Percentiles rank a stretch among this genome's conserved stretches.
Conservation (phyloP, 371 early-diverging fungal genomes). For the Mortierella sp. region DNA sequence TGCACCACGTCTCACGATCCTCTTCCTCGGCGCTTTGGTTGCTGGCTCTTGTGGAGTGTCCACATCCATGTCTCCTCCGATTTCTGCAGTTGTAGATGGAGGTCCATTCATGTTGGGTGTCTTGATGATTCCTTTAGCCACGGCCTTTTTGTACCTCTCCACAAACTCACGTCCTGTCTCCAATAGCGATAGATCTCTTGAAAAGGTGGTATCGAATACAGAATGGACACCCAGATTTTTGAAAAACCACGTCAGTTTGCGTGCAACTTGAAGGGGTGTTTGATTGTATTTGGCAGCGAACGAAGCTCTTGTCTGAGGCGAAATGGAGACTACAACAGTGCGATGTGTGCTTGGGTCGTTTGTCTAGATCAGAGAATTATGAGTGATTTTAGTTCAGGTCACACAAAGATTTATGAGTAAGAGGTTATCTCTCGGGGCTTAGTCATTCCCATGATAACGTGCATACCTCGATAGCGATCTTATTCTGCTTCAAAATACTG, state of each 20-base stretch:
- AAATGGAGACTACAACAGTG: conserved; percentile 83
- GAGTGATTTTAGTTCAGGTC: neutral
- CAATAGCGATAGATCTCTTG: conserved; percentile 85
- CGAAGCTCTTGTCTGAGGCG: conserved; percentile 94
- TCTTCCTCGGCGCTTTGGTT: conserved; percentile 23
- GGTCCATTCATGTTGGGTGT: conserved; percentile 39
- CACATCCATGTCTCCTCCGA: conserved; percentile 37
- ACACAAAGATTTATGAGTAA: conserved; percentile 1
- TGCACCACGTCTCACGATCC: conserved; percentile 37
- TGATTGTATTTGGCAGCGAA: conserved; percentile 88
- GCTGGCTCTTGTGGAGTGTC: conserved; percentile 10
- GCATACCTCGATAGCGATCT: conserved; percentile 57
- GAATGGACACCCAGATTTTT: conserved; percentile 83
- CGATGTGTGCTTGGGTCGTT: conserved; percentile 62
- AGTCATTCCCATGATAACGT: neutral
- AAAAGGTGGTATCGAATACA: conserved; percentile 90
- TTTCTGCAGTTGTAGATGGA: conserved; percentile 1
- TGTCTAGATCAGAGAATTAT: conserved; percentile 19
- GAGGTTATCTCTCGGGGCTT: neutral
- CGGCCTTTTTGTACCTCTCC: conserved; percentile 66
- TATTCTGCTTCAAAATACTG: conserved; percentile 77
- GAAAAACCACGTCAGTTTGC: conserved; percentile 74
- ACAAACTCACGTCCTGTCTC: conserved; percentile 94
- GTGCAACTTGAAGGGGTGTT: conserved; percentile 69
- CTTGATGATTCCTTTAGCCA: conserved; percentile 62